Base-by-base conservation (phyloP, 2,329 filamentous ascomycete species). In the Parastagonospora avenae region DNA sequence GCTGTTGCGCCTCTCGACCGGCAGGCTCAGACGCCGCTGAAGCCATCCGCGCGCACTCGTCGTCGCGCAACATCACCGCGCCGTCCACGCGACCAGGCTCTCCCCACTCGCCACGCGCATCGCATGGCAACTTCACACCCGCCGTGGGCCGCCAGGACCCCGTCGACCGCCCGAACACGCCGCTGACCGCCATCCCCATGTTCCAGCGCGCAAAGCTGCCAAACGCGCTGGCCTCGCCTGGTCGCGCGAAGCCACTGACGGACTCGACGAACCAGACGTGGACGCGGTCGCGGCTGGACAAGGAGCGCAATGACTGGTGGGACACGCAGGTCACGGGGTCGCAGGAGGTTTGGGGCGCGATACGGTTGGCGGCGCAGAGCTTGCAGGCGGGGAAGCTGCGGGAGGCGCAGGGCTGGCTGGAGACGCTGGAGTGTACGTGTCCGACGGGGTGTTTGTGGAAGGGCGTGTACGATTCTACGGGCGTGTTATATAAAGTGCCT, bases 271-370 rank as follows among this genome's bases (percentile, higher is more conserved):
- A 43, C 29, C 37, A 47, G 19, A 49, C 46, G 16, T 74, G 68
- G 69, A 92, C 89, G 1, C 84, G 82, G n/a, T 68, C 75, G 12
- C 78, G 87, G 46, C 78, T 96, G 2, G 83, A 85, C 51, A 80
- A 80, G 29, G 90, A 96, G 75, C 84, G 93, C 42, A 77, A 76
- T 42, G 91, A 91, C 55, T 97, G 95, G 79, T 97, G 96, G 74
- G 92, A 97, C 54, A 97, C 92, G 1, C 80, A 91, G 40, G 90
- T 95, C 12, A 89, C 88, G 0, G 91, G 91, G 2, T 82, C 85
- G 4, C 66, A 81, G 4, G 90, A 96, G 72, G 82, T 94, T 24
- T 97, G 93, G 93, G 85, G 85, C 61, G 87, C 90, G 0, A 73
- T 97, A 11, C 82, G 82, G 39, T 78, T 85, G 1, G 88, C 87